Evolutionary conservation across 2,329 filamentous ascomycete genomes (phyloP).

Genomic region (Coccinonectria pachysandricola): DNA sequence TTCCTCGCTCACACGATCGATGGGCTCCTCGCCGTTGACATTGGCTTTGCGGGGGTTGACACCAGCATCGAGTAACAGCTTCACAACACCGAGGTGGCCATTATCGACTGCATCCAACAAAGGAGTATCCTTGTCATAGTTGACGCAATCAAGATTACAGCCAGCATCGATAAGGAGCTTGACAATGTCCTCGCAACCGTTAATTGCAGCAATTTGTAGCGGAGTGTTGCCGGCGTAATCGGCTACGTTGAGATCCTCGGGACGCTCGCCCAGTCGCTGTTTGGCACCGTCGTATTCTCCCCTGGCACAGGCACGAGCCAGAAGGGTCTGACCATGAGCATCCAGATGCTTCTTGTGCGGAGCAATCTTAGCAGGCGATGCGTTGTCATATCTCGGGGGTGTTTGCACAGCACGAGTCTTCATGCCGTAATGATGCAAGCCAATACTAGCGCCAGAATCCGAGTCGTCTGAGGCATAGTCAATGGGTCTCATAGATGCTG

Average conservation of each 20-base stretch:
- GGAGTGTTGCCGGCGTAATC: constrained; percentile 97
- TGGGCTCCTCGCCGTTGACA: constrained; percentile 81
- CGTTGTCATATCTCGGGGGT: constrained; percentile 47
- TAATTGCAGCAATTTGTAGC: constrained; percentile 81
- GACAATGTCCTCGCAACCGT: constrained; percentile 80
- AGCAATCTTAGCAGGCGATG: constrained; percentile 57
- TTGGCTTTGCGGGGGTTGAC: constrained; percentile 89
- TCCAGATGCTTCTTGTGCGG: constrained; percentile 82
- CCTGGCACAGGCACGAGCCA: constrained; percentile 82
- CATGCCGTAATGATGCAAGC: no score
- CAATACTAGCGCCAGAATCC: constrained; percentile 48
- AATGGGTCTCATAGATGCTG: constrained; percentile 49
- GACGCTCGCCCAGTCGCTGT: constrained; percentile 63
- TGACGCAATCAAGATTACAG: constrained; percentile 70
- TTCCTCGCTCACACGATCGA: constrained; percentile 70
- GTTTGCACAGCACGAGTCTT: no score
- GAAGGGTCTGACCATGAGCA: constrained; percentile 79
- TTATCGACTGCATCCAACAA: constrained; percentile 96
- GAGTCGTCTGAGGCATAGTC: constrained; percentile 61
- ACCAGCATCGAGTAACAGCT: constrained; percentile 70
- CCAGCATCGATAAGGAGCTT: constrained; percentile 75
- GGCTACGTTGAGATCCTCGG: constrained; percentile 77
- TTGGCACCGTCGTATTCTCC: constrained; percentile 75
- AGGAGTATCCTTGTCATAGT: constrained; percentile 82
- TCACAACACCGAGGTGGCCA: constrained; percentile 80